These are phyloP conservation scores for Aspergillus sclerotiicarbonarius DNA, from an alignment of 495 filamentous ascomycete genomes.

Conservation along the genomic window DNA sequence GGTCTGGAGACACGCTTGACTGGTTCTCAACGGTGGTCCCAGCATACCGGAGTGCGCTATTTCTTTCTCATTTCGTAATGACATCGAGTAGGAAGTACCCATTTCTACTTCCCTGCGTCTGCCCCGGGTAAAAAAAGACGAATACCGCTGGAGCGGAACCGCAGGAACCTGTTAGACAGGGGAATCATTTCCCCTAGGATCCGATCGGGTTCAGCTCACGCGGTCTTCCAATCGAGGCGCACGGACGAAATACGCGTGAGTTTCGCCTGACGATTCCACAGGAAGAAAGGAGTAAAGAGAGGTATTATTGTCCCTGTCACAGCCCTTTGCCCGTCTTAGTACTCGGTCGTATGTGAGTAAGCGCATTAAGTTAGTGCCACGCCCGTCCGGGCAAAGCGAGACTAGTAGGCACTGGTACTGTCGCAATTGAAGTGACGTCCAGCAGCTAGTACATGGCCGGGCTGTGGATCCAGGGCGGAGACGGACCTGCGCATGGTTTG, in stretches of 20 bases:
- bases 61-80: slow-evolving; percentile 17
- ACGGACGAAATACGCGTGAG: slow-evolving; percentile 27
- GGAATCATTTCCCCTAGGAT: slow-evolving; percentile 14
- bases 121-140: slow-evolving; percentile 18
- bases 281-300: slow-evolving; percentile 9
- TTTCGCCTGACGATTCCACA: slow-evolving; percentile 20
- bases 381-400: slow-evolving; percentile 9
- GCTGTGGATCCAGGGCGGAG: slow-evolving; percentile 20
- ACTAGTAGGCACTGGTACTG: slow-evolving; percentile 10
- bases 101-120: slow-evolving; percentile 9
- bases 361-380: slow-evolving; percentile 18
- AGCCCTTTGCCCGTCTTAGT: slow-evolving; percentile 12
- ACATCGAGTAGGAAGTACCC: slow-evolving; percentile 1
- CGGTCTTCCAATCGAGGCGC: slow-evolving; percentile 22
- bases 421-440: slow-evolving; percentile 18
- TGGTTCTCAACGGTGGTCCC: slow-evolving; percentile 16
- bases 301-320: slow-evolving; percentile 4
- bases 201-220: slow-evolving; percentile 24
- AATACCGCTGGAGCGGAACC: slow-evolving; percentile 28
- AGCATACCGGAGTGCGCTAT: slow-evolving; percentile 15
- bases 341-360: slow-evolving; percentile 12
- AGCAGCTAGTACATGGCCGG: slow-evolving; percentile 15
- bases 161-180: slow-evolving; percentile 27
- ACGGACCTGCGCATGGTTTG: slow-evolving; percentile 20
- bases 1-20: slow-evolving; percentile 9